Evolutionary conservation across 352 stramenopile genomes (phyloP).

Genomic region (Aphanomyces euteiches): DNA sequence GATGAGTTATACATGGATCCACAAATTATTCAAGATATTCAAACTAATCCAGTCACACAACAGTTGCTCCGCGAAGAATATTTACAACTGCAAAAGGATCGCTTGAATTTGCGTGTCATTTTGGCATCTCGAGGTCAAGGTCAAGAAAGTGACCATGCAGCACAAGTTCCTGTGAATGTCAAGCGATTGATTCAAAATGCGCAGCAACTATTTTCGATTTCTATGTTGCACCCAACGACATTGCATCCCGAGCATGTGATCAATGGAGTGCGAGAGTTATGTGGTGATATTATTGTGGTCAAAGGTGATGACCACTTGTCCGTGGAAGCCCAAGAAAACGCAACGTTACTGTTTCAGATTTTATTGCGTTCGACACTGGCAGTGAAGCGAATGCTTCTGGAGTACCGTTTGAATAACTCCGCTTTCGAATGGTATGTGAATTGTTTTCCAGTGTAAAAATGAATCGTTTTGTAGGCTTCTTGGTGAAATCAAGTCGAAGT

Average conservation of each 20-base stretch:
- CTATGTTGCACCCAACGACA: slow-evolving; percentile 89
- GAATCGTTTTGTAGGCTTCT: slow-evolving; percentile 53
- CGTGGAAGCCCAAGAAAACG: slow-evolving; percentile 97
- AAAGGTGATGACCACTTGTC: slow-evolving; percentile 91
- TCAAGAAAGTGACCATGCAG: slow-evolving; percentile 87
- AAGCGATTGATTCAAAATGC: slow-evolving; percentile 95
- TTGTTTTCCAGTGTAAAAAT: not conserved
- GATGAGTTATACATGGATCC: slow-evolving; percentile 82
- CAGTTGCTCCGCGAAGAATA: slow-evolving; percentile 92
- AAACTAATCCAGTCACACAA: slow-evolving; percentile 92
- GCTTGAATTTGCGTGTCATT: slow-evolving; percentile 91
- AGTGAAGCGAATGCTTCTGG: slow-evolving; percentile 94
- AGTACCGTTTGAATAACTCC: slow-evolving; percentile 94
- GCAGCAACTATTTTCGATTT: slow-evolving; percentile 91
- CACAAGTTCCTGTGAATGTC: slow-evolving; percentile 92
- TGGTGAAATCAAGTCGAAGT: slow-evolving; percentile 96
- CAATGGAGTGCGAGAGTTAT: slow-evolving; percentile 89
- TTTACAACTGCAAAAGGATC: slow-evolving; percentile 92
- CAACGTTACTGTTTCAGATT: slow-evolving; percentile 98
- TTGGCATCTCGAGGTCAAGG: slow-evolving; percentile 93
- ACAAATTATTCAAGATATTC: slow-evolving; percentile 88
- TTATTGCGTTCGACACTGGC: slow-evolving; percentile 94
- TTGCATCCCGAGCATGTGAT: slow-evolving; percentile 90
- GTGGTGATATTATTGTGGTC: slow-evolving; percentile 95
- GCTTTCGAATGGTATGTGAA: slow-evolving; percentile 63